These are phyloP conservation scores for Aspergillus egyptiacus DNA, from an alignment of 495 filamentous ascomycete genomes.

Conservation along the genomic window DNA sequence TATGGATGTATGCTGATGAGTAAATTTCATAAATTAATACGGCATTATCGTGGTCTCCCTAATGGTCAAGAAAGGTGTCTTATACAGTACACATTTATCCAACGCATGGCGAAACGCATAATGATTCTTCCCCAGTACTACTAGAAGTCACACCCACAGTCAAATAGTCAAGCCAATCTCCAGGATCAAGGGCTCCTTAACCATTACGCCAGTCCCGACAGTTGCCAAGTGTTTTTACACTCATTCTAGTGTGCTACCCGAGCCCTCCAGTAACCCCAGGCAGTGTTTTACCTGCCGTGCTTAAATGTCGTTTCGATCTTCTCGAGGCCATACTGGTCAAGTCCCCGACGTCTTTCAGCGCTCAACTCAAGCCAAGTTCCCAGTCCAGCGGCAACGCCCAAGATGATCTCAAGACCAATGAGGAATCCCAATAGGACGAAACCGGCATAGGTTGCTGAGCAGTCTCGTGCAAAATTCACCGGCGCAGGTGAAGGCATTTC, in stretches of 20 bases:
- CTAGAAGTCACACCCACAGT: too few species aligned
- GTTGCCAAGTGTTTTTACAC: too few species aligned
- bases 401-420: conserved; percentile 40
- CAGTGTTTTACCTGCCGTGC: conserved; percentile 10
- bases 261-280: too few species aligned
- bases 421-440: conserved; percentile 39
- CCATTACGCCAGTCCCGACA: too few species aligned
- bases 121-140: background rate
- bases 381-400: conserved; percentile 33
- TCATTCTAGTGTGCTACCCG: too few species aligned
- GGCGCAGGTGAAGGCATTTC: conserved; percentile 21
- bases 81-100: too few species aligned
- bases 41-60: too few species aligned
- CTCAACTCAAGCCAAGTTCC: conserved; percentile 38
- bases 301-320: conserved; percentile 27
- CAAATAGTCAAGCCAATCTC: background rate
- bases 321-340: conserved; percentile 23
- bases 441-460: conserved; percentile 32
- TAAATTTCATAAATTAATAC: background rate
- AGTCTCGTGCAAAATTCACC: conserved; percentile 39
- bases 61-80: too few species aligned
- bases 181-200: background rate
- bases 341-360: conserved; percentile 30
- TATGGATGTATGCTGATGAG: too few species aligned
- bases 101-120: background rate